Conservation (phyloP, 345 rosid species). For the Dipteronia sinensis region DNA sequence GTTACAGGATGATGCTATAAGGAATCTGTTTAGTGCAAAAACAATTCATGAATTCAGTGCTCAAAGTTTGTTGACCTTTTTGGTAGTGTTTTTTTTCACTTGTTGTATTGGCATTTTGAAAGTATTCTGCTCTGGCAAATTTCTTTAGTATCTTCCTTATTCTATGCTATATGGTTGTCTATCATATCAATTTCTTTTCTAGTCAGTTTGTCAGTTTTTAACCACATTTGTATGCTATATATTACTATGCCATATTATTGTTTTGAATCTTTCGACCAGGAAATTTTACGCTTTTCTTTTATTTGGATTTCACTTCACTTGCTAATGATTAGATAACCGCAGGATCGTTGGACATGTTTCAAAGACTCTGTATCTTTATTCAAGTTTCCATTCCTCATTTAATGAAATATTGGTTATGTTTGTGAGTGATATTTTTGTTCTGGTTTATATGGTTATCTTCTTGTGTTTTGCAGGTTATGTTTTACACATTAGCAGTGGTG, state of each 20-base stretch:
- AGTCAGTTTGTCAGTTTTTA: not conserved
- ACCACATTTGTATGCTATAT: not conserved
- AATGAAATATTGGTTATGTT: not conserved
- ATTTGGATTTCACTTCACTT: not conserved
- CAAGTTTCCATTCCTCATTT: not conserved
- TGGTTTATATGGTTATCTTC: slow-evolving; percentile 10
- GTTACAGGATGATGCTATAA: slow-evolving; percentile 94
- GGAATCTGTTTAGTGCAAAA: slow-evolving; percentile 98
- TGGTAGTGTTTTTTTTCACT: slow-evolving; percentile 51
- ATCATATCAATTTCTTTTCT: not conserved
- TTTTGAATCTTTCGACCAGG: not conserved
- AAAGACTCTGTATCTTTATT: not conserved
- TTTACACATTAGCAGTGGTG: slow-evolving; percentile 83
- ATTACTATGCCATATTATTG: not conserved
- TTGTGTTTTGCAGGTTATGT: slow-evolving; percentile 76
- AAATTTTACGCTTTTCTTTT: not conserved
- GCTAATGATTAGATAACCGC: not conserved
- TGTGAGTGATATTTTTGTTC: not conserved
- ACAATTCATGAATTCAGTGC: slow-evolving; percentile 96
- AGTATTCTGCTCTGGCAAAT: not conserved
- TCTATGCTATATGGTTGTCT: not conserved
- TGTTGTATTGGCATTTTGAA: slow-evolving; percentile 5
- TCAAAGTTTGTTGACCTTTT: slow-evolving; percentile 85
- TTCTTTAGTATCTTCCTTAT: not conserved
- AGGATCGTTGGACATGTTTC: slow-evolving; percentile 1